These are phyloP conservation scores for Gaeumannomyces tritici DNA, from an alignment of 2,329 filamentous ascomycete species.

Conservation along the genomic window DNA sequence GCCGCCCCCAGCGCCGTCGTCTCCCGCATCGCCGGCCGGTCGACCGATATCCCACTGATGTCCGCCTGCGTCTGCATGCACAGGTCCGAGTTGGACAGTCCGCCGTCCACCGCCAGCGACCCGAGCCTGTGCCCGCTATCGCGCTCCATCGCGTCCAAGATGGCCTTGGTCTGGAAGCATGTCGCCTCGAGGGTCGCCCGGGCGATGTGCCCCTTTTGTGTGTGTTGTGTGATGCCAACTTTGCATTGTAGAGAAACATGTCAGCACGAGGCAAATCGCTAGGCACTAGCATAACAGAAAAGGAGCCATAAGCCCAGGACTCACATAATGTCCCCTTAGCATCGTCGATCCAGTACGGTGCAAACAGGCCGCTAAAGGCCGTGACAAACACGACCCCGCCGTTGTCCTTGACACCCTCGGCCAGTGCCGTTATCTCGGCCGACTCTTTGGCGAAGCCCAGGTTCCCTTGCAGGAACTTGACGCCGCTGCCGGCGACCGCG, in stretches of 20 bases:
- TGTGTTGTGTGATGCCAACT: conserved; percentile 80
- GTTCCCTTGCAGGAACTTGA: conserved; percentile 64
- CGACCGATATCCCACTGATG: conserved; percentile 71
- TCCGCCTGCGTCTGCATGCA: conserved; percentile 91
- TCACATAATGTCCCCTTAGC: conserved; percentile 76
- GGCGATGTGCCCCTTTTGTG: conserved; percentile 75
- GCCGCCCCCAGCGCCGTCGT: conserved; percentile 83
- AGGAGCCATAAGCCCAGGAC: conserved; percentile 17
- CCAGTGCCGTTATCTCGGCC: conserved; percentile 39
- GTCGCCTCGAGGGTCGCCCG: conserved; percentile 84
- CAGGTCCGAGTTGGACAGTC: conserved; percentile 79
- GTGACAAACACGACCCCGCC: conserved; percentile 83
- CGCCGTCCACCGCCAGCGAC: conserved; percentile 75
- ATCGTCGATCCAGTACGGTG: conserved; percentile 92
- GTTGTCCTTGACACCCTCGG: conserved; percentile 53
- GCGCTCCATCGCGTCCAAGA: conserved; percentile 82
- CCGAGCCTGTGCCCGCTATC: conserved; percentile 70
- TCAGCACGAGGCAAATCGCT: background rate
- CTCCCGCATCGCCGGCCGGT: conserved; percentile 81
- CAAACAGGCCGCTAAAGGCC: conserved; percentile 83
- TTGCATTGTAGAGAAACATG: conserved; percentile 1
- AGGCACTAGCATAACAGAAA: background rate
- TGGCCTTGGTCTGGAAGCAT: conserved; percentile 87
- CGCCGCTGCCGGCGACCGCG: conserved; percentile 70
- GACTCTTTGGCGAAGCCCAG: conserved; percentile 47